A percentile compares a stretch with the other conserved stretches of the same genome.
Evolutionary conservation across 176 grass and related monocot species (phyloP).

Genomic region (Aegilops longissima): DNA sequence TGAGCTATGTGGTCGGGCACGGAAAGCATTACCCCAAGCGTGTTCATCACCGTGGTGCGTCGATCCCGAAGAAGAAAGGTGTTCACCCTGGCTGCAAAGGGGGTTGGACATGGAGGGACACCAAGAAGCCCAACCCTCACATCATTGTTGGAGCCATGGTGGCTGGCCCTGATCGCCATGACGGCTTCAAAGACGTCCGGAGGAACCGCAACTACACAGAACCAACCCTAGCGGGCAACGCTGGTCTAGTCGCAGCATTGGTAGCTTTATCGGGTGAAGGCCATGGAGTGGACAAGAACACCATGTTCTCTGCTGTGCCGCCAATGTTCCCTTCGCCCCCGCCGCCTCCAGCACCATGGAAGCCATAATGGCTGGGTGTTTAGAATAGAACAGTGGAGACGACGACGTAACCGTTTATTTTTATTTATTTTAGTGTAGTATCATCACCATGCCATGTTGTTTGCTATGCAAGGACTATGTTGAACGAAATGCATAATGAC

Average conservation of each 20-base stretch:
- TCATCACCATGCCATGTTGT: neutral
- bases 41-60: slow-evolving; percentile 91
- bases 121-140: slow-evolving; percentile 80
- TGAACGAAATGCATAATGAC: neutral
- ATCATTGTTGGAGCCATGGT: slow-evolving; percentile 81
- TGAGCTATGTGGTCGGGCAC: slow-evolving; percentile 88
- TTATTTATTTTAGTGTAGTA: neutral
- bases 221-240: slow-evolving; percentile 83
- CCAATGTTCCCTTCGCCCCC: slow-evolving; percentile 87
- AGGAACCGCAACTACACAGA: slow-evolving; percentile 89
- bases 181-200: slow-evolving; percentile 73
- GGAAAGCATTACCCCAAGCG: slow-evolving; percentile 71
- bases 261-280: slow-evolving; percentile 67
- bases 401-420: neutral
- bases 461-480: slow-evolving; percentile 1
- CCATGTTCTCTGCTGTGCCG: slow-evolving; percentile 88
- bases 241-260: slow-evolving; percentile 84
- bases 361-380: slow-evolving; percentile 46
- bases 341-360: slow-evolving; percentile 85
- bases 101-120: slow-evolving; percentile 88
- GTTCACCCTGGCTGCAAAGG: slow-evolving; percentile 81
- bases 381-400: slow-evolving; percentile 16
- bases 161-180: slow-evolving; percentile 74
- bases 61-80: slow-evolving; percentile 85
- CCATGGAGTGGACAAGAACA: slow-evolving; percentile 81